phyloP scores from a whole-genome alignment of 495 filamentous ascomycete genomes.

The Extremus antarcticus region DNA sequence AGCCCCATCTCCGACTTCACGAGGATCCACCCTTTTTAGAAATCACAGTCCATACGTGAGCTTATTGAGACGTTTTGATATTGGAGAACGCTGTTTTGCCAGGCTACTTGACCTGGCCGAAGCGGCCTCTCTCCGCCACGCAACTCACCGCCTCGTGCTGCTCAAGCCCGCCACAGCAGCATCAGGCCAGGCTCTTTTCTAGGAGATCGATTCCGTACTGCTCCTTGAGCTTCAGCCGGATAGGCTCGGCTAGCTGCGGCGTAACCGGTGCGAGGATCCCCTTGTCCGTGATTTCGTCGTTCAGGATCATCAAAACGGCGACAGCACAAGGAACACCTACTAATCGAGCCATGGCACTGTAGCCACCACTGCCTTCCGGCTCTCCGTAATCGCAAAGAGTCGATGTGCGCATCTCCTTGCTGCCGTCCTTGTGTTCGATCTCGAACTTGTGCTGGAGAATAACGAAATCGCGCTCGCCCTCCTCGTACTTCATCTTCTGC shows the following conservation, averaged over 20 bases:
- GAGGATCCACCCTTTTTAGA: no score
- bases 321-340: conserved; percentile 57
- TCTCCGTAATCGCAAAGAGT: conserved; percentile 83
- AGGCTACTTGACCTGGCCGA: no score
- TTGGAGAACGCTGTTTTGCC: no score
- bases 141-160: no score
- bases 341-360: conserved; percentile 82
- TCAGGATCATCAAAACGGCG: conserved; percentile 53
- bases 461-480: conserved; percentile 69
- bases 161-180: no score
- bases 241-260: conserved; percentile 52
- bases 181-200: no score
- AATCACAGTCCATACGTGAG: no score
- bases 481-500: conserved; percentile 80
- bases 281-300: conserved; percentile 66
- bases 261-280: conserved; percentile 77
- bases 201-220: no score
- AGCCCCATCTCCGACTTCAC: no score
- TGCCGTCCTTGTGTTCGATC: conserved; percentile 71
- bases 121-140: no score
- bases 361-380: conserved; percentile 45
- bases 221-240: conserved; percentile 38
- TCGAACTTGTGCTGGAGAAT: conserved; percentile 92
- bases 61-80: no score
- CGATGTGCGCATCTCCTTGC: conserved; percentile 61